Percentiles rank a stretch among this genome's conserved stretches.
Conservation (phyloP, 352 stramenopile genomes). For the Phytophthora crassamura region DNA sequence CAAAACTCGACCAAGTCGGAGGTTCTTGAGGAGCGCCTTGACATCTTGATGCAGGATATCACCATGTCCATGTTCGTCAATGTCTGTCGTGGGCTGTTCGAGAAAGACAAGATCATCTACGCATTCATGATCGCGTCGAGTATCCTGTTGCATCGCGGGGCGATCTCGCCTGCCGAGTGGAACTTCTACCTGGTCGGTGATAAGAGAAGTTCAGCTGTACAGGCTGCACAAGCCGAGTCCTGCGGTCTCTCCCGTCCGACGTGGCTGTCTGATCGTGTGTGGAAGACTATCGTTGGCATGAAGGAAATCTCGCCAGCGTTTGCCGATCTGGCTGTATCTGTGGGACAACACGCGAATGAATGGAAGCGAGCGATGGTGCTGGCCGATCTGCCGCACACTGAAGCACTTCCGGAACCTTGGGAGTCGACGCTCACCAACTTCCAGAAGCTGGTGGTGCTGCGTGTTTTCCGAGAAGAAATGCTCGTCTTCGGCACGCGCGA, state of each 20-base stretch:
- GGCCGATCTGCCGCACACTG: conserved; percentile 79
- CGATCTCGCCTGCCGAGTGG: conserved; percentile 84
- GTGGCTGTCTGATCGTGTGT: conserved; percentile 84
- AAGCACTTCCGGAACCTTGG: conserved; percentile 72
- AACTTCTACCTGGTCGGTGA: conserved; percentile 90
- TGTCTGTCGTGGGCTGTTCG: conserved; percentile 94
- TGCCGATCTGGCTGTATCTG: conserved; percentile 48
- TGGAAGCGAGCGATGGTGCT: conserved; percentile 86
- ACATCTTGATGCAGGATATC: conserved; percentile 92
- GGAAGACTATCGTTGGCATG: conserved; percentile 76
- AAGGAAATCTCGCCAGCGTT: conserved; percentile 71
- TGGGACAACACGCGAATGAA: conserved; percentile 47
- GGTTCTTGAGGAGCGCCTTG: conserved; percentile 79
- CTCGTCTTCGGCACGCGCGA: conserved; percentile 88
- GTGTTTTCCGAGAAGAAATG: conserved; percentile 92
- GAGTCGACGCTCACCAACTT: conserved; percentile 85
- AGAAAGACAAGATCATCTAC: conserved; percentile 96
- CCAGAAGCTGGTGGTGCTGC: conserved; percentile 90
- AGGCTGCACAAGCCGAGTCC: conserved; percentile 43
- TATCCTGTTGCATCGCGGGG: conserved; percentile 82
- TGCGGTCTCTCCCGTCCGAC: conserved; percentile 48
- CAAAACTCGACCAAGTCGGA: conserved; percentile 86
- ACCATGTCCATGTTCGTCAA: conserved; percentile 95
- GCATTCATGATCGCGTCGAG: conserved; percentile 93
- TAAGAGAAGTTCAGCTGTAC: conserved; percentile 67